Evolutionary conservation across 2,329 filamentous ascomycete species (phyloP).

Genomic region (Phaeosphaeriaceae sp.): DNA sequence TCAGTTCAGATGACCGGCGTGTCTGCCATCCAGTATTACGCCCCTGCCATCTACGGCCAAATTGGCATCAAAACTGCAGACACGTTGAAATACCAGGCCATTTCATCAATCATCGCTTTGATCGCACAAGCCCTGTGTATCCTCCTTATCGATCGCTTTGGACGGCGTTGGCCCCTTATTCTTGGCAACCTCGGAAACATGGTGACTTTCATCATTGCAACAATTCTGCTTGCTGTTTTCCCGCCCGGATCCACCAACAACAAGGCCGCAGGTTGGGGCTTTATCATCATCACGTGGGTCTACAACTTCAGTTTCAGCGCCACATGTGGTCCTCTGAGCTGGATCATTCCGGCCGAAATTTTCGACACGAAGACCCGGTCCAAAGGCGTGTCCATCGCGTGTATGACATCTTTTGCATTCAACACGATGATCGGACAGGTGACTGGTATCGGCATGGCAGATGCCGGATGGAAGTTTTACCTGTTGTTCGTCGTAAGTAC

Average conservation of each 20-base stretch:
- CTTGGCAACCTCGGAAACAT: conserved; percentile 74
- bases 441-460: conserved; percentile 66
- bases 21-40: conserved; percentile 73
- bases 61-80: conserved; percentile 72
- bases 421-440: conserved; percentile 78
- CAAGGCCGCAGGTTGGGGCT: conserved; percentile 70
- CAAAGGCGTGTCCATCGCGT: conserved; percentile 77
- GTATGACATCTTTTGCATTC: conserved; percentile 76
- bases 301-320: conserved; percentile 81
- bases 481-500: conserved; percentile 63
- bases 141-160: conserved; percentile 71
- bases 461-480: conserved; percentile 64
- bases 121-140: conserved; percentile 74
- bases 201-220: conserved; percentile 74
- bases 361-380: conserved; percentile 79
- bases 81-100: conserved; percentile 77
- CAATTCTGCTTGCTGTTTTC: conserved; percentile 63
- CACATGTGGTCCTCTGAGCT: conserved; percentile 72
- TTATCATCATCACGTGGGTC: conserved; percentile 79
- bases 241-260: conserved; percentile 64
- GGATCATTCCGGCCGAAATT: conserved; percentile 73
- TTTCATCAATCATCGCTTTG: conserved; percentile 74
- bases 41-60: conserved; percentile 69
- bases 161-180: conserved; percentile 76
- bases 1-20: conserved; percentile 77